phyloP scores from a whole-genome alignment of 768 basidiomycete species.

The Cystobasidiopsis lactophilus region DNA sequence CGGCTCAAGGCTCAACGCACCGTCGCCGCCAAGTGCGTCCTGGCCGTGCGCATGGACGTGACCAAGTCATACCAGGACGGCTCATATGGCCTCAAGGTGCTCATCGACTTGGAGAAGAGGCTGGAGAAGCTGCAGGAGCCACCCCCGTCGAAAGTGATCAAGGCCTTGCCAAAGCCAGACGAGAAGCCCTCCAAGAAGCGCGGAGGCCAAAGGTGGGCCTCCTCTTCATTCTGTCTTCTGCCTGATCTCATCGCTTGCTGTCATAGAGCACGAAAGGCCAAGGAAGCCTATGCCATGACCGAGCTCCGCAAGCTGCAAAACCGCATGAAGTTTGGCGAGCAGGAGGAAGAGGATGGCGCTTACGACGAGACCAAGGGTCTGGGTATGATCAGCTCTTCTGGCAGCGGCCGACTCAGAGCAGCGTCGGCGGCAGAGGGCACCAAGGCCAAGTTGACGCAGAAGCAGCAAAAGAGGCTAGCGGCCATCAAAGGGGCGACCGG shows the following conservation, averaged over 20 bases:
- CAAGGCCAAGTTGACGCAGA: slow-evolving; percentile 86
- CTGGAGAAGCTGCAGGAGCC: slow-evolving; percentile 81
- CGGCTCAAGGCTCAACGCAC: slow-evolving; percentile 80
- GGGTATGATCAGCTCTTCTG: slow-evolving; percentile 82
- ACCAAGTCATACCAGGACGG: slow-evolving; percentile 59
- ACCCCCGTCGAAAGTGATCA: slow-evolving; percentile 75
- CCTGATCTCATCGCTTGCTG: not conserved
- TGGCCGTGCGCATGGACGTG: slow-evolving; percentile 86
- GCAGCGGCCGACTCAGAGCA: slow-evolving; percentile 73
- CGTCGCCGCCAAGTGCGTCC: slow-evolving; percentile 68
- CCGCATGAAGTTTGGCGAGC: slow-evolving; percentile 83
- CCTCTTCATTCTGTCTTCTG: not conserved
- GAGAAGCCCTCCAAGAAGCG: slow-evolving; percentile 81
- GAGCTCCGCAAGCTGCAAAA: slow-evolving; percentile 94
- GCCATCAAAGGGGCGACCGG: slow-evolving; percentile 36
- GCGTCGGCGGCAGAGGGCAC: slow-evolving; percentile 70
- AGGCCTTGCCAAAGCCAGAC: slow-evolving; percentile 79
- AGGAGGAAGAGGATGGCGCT: slow-evolving; percentile 85
- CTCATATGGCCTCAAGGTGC: slow-evolving; percentile 52
- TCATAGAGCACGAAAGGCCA: slow-evolving; percentile 77
- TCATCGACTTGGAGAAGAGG: slow-evolving; percentile 78
- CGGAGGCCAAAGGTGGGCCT: slow-evolving; percentile 67
- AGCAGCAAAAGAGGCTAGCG: slow-evolving; percentile 76
- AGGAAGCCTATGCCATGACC: slow-evolving; percentile 91
- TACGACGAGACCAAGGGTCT: slow-evolving; percentile 95